Evolutionary conservation across 2,329 filamentous ascomycete species (phyloP).

Genomic region (Xylariales sp.): DNA sequence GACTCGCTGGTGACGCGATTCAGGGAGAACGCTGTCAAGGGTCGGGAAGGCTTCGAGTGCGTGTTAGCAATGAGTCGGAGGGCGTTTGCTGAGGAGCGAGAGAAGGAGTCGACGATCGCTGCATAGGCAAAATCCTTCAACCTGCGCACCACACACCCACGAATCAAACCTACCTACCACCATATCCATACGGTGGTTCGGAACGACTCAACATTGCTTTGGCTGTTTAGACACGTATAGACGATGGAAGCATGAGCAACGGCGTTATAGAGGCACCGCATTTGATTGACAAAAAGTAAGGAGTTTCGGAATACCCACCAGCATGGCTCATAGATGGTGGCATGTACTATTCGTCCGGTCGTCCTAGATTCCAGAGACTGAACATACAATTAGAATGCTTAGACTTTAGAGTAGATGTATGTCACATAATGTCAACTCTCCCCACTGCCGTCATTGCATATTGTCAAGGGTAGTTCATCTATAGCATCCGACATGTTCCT

Average conservation of each 20-base stretch:
- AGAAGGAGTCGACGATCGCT: constrained; percentile 37
- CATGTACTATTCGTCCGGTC: not conserved
- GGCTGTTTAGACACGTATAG: constrained; percentile 6
- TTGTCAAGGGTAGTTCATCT: too few species aligned
- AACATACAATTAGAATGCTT: not conserved
- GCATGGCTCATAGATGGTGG: constrained; percentile 2
- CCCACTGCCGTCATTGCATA: too few species aligned
- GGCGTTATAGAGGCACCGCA: constrained; percentile 16
- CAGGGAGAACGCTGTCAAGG: constrained; percentile 84
- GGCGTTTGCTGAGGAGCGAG: constrained; percentile 86
- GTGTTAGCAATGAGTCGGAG: constrained; percentile 90
- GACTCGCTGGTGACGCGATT: constrained; percentile 86
- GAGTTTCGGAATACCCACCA: constrained; percentile 29
- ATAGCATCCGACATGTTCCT: too few species aligned
- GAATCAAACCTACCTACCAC: too few species aligned
- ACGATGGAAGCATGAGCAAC: constrained; percentile 15
- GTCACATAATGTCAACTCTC: constrained; percentile 10
- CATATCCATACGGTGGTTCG: not conserved
- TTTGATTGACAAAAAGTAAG: constrained; percentile 22
- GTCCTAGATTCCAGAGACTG: not conserved
- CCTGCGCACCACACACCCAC: too few species aligned
- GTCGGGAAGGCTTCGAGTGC: constrained; percentile 89
- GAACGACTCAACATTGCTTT: not conserved
- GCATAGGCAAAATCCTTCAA: not conserved
- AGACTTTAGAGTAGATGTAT: constrained; percentile 9